A percentile compares a stretch with the other conserved stretches of the same genome.
These are phyloP conservation scores for Nosema muscidifuracis DNA, from an alignment of 371 early-diverging fungal genomes.

Conservation along the genomic window DNA sequence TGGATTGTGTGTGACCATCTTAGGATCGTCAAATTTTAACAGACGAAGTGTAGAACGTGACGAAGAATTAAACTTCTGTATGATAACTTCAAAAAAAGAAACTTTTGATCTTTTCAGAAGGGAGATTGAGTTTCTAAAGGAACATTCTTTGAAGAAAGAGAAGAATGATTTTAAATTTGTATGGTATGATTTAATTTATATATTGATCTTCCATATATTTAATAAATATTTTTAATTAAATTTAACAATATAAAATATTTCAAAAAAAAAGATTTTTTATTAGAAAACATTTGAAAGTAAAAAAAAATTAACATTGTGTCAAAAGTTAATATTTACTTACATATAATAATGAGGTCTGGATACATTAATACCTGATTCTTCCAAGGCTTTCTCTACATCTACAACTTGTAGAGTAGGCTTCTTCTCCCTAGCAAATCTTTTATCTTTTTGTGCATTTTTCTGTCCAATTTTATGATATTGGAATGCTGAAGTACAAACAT, in stretches of 20 bases:
- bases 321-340: constrained; percentile 38
- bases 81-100: constrained; percentile 12
- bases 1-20: constrained; percentile 29
- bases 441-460: constrained; percentile 63
- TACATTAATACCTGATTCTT: constrained; percentile 62
- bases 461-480: constrained; percentile 63
- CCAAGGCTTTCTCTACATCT: constrained; percentile 63
- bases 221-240: constrained; percentile 14
- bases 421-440: constrained; percentile 62
- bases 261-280: too few species aligned
- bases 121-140: constrained; percentile 5
- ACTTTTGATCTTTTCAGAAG: constrained; percentile 2
- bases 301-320: too few species aligned
- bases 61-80: constrained; percentile 43
- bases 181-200: not conserved
- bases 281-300: not conserved
- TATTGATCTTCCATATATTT: constrained; percentile 3
- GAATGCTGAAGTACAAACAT: constrained; percentile 58
- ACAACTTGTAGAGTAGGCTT: constrained; percentile 60
- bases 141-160: not conserved
- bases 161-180: not conserved
- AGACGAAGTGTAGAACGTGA: constrained; percentile 42
- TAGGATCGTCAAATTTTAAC: constrained; percentile 57
- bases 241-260: not conserved
- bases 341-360: constrained; percentile 62